Conservation (phyloP, 129 eudicot genomes). For the Silybum marianum region DNA sequence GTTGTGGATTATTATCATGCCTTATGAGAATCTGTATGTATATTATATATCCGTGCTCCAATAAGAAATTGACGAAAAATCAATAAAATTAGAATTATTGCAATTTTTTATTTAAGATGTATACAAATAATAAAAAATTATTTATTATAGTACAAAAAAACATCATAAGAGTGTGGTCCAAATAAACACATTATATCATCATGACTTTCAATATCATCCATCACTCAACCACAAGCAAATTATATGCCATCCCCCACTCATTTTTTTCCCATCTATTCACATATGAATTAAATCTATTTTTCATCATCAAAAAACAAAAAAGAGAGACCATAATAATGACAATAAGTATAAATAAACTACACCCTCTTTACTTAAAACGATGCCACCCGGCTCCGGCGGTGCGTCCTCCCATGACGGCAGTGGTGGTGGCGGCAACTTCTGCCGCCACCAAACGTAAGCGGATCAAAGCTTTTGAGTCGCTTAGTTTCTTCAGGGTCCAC, state of each 20-base stretch:
- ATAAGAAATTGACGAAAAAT: background rate
- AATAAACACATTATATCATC: constrained; percentile 6
- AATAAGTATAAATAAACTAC: background rate
- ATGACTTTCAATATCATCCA: background rate
- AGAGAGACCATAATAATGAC: background rate
- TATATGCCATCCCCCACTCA: constrained; percentile 5
- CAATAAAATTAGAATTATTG: too few species aligned
- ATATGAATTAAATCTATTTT: background rate
- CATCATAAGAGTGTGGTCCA: background rate
- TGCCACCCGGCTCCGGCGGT: constrained; percentile 34
- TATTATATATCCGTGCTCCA: background rate
- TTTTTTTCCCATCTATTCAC: background rate
- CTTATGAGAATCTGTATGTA: too few species aligned
- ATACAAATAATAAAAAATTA: background rate
- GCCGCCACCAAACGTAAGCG: constrained; percentile 65
- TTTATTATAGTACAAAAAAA: background rate
- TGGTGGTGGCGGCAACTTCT: constrained; percentile 37
- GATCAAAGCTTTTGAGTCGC: constrained; percentile 66
- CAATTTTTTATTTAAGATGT: too few species aligned
- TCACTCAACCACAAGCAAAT: background rate
- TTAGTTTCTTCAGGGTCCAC: constrained; percentile 57
- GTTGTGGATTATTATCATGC: too few species aligned
- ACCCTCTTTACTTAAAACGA: constrained; percentile 36
- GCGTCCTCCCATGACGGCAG: constrained; percentile 50
- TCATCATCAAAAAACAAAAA: background rate